These are phyloP conservation scores for Colletotrichum sp. DNA, from an alignment of 2,329 filamentous ascomycete genomes.

Conservation along the genomic window DNA sequence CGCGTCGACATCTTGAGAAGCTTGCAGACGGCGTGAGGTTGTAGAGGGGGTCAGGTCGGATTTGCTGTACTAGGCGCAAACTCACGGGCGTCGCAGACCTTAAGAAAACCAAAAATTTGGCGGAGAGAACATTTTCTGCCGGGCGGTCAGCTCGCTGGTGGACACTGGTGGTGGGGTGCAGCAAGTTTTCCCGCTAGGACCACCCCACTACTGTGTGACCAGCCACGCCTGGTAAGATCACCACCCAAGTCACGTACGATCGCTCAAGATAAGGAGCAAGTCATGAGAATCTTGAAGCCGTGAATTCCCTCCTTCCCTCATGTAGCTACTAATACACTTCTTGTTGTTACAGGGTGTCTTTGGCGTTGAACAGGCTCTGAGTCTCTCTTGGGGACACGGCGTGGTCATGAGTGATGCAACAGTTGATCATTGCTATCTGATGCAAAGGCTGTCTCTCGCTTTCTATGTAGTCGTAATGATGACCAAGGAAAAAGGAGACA, in stretches of 20 bases:
- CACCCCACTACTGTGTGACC: background rate
- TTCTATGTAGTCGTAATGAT: conserved; percentile 11
- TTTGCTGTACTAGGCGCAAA: conserved; percentile 2
- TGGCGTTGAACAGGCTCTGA: background rate
- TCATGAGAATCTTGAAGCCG: background rate
- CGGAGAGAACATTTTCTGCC: conserved; percentile 38
- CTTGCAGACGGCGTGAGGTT: background rate
- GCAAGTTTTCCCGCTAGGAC: background rate
- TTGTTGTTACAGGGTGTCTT: conserved; percentile 16
- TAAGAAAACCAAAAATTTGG: conserved; percentile 42
- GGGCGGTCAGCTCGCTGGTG: conserved; percentile 36
- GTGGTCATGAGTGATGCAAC: conserved; percentile 10
- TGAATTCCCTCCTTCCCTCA: background rate
- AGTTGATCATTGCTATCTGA: conserved; percentile 21
- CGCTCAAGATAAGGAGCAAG: background rate
- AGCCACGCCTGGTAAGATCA: background rate
- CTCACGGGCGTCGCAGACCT: background rate
- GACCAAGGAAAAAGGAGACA: conserved; percentile 2
- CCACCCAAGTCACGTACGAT: background rate
- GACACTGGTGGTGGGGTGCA: conserved; percentile 5
- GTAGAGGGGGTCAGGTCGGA: background rate
- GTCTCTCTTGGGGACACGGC: background rate
- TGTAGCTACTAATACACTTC: conserved; percentile 18
- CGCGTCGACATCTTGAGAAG: conserved; percentile 55
- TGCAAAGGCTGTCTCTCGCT: conserved; percentile 16